These are phyloP conservation scores for Plantago elongata DNA, from an alignment of 257 asterid genomes.

Conservation along the genomic window DNA sequence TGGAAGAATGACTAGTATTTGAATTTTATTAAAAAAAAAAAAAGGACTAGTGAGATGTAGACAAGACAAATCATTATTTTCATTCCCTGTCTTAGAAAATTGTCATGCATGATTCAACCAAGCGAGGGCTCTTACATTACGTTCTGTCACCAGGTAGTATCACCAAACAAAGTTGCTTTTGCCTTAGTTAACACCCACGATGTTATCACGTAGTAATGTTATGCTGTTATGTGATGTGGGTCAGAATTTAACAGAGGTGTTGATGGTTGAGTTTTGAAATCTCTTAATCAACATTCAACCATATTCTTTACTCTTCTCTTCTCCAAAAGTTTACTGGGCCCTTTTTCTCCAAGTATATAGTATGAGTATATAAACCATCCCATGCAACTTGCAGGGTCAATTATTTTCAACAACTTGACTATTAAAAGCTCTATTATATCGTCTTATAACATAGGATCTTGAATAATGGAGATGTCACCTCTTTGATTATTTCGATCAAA, in stretches of 20 bases:
- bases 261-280: background rate
- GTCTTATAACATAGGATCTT: background rate
- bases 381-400: slow-evolving; percentile 17
- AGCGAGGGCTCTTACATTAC: background rate
- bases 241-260: background rate
- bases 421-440: background rate
- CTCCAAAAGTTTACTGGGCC: slow-evolving; percentile 15
- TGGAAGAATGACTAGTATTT: too few species aligned
- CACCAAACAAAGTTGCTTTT: slow-evolving; percentile 17
- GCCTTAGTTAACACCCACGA: background rate
- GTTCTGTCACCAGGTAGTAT: background rate
- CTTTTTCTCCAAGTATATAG: background rate
- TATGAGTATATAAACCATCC: too few species aligned
- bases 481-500: too few species aligned
- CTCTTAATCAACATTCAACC: too few species aligned
- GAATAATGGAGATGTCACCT: too few species aligned
- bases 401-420: slow-evolving; percentile 11
- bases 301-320: background rate
- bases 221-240: too few species aligned
- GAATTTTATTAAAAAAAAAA: too few species aligned
- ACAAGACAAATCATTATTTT: too few species aligned
- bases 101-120: too few species aligned
- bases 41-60: too few species aligned
- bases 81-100: too few species aligned
- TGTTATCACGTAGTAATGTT: too few species aligned